Evolutionary conservation across 495 filamentous ascomycete genomes (phyloP), one percentile per base, ranked within the genome.

Genomic region (Daldinia vernicosa): DNA sequence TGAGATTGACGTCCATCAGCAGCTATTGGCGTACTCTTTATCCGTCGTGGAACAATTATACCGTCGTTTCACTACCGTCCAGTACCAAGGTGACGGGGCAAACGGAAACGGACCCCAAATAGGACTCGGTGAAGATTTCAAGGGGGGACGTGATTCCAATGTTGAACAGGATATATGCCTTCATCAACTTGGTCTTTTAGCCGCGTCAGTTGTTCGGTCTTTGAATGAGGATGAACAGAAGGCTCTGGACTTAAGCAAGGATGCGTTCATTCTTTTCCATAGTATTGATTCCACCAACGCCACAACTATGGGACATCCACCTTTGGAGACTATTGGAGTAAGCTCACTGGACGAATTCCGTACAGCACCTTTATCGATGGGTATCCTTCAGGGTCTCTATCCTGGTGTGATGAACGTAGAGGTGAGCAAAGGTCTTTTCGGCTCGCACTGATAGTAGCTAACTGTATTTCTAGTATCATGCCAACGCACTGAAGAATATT

Each of bases 351-450:
- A 69, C 6, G 56, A 71, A 6, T 73, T 66, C 39, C 67, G 75
- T 17, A 73, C 66, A 6, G 70, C 58, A 14, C 74, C 74, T 40
- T 69, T 85, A 30, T 77, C 80, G 12, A 72, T 83, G 47, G 82
- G 83, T 9, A 77, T 85, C 1, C 62, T 85, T 8, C 76, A 83
- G 58, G 83, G 82, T 12, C 69, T 85, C 30, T 72, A 80, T 69
- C 82, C 83, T 6, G 70, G 63, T 3, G 78, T 77, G 19, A 67
- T 85, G 69, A 59, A 50, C 12, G 52, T 69, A 35, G 51, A 79
- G 59, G 83, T 85, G 71, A 67, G 82, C 73, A 6, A 30, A n/a
- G 2, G 15, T 19, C 11, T 54, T 17, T 39, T 22, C 26, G 14
- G 43, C 19, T 33, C 0, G 50, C 3, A 32, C 17, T 45, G 1